These are phyloP conservation scores for Fusarium robinianum DNA, from an alignment of 2,329 filamentous ascomycete species.

Conservation along the genomic window DNA sequence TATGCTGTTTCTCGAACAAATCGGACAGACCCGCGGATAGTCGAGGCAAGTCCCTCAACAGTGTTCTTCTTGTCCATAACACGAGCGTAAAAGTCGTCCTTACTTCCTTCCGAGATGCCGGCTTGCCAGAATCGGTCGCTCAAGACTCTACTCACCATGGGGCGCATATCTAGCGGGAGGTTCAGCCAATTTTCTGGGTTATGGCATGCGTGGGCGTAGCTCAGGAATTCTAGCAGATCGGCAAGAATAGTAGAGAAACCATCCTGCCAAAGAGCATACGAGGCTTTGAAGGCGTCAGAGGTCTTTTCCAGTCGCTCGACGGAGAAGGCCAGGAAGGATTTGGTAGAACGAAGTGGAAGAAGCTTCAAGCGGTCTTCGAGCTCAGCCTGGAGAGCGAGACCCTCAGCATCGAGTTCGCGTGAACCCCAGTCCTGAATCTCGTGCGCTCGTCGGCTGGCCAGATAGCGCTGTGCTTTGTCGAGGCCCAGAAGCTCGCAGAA, in stretches of 20 bases:
- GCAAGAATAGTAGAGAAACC: conserved; percentile 82
- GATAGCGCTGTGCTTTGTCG: conserved; percentile 78
- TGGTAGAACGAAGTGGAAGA: conserved; percentile 83
- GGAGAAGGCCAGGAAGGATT: conserved; percentile 88
- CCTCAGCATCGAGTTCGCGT: conserved; percentile 76
- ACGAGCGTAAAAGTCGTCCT: conserved; percentile 93
- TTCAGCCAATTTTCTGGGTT: conserved; percentile 83
- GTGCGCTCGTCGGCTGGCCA: conserved; percentile 73
- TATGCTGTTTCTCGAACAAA: conserved; percentile 93
- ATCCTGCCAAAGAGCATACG: conserved; percentile 82
- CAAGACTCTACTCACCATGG: conserved; percentile 78
- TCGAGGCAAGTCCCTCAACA: conserved; percentile 91
- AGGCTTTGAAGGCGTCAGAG: conserved; percentile 73
- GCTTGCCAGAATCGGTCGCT: conserved; percentile 98
- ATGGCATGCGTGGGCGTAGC: conserved; percentile 89
- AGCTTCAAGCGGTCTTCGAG: conserved; percentile 76
- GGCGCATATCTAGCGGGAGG: conserved; percentile 74
- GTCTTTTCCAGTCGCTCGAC: conserved; percentile 84
- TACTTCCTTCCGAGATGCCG: conserved; percentile 92
- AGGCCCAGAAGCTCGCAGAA: conserved; percentile 83
- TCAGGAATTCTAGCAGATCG: conserved; percentile 81
- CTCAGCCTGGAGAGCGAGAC: conserved; percentile 75
- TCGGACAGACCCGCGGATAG: conserved; percentile 84
- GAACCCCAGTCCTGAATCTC: conserved; percentile 82
- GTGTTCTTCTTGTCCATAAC: conserved; percentile 88